These are phyloP conservation scores for Boletus mariae DNA, from an alignment of 1,284 basidiomycete species.

Conservation along the genomic window DNA sequence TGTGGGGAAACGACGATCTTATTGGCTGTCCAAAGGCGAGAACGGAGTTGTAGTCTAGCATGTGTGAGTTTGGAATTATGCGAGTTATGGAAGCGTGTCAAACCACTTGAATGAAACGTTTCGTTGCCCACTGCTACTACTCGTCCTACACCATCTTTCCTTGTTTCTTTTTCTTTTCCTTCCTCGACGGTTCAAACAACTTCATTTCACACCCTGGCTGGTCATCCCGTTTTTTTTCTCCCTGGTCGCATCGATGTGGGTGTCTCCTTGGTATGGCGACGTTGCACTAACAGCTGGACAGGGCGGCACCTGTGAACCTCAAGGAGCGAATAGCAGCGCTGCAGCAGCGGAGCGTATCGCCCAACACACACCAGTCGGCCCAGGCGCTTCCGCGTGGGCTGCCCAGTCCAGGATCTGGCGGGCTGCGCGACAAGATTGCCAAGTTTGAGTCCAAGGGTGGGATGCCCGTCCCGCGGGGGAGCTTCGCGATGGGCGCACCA, in stretches of 20 bases:
- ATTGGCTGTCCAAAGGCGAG: too few species aligned
- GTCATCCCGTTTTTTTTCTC: slow-evolving; percentile 12
- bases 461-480: slow-evolving; percentile 66
- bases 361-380: slow-evolving; percentile 34
- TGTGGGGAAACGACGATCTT: too few species aligned
- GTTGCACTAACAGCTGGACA: slow-evolving; percentile 18
- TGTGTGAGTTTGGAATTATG: not conserved
- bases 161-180: not conserved
- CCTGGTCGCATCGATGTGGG: slow-evolving; percentile 19
- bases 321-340: slow-evolving; percentile 75
- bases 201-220: slow-evolving; percentile 8
- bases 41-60: not conserved
- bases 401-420: slow-evolving; percentile 33
- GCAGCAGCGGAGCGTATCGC: slow-evolving; percentile 51
- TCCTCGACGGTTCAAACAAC: slow-evolving; percentile 14
- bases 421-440: slow-evolving; percentile 68
- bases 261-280: not conserved
- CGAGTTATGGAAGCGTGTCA: not conserved
- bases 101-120: slow-evolving; percentile 5
- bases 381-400: slow-evolving; percentile 26
- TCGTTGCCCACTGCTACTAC: not conserved
- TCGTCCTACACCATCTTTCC: not conserved
- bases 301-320: slow-evolving; percentile 47
- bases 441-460: slow-evolving; percentile 74
- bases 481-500: slow-evolving; percentile 67